Evolutionary conservation across 371 early-diverging fungal species (phyloP).

Genomic region (Syncephalis plumigaleata): DNA sequence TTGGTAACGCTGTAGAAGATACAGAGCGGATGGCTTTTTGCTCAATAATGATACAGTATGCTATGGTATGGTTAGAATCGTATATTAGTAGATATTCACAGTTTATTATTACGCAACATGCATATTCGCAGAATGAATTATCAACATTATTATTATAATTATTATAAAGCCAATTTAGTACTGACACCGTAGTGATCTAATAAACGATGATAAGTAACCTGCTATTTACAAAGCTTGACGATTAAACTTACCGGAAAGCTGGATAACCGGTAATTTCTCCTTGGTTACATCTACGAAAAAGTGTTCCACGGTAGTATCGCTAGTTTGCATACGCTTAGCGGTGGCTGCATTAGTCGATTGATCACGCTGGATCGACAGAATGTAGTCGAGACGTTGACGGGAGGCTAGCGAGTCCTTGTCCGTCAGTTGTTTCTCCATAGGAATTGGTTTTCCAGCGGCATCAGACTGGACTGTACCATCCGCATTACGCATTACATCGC

Average conservation of each 20-base stretch:
- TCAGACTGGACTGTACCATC: constrained; percentile 13
- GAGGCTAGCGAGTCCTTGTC: constrained; percentile 25
- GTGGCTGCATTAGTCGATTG: constrained; percentile 3
- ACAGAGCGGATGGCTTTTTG: too few relatives aligned
- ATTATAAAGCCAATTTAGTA: too few relatives aligned
- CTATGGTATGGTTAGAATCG: too few relatives aligned
- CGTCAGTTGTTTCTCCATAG: constrained; percentile 43
- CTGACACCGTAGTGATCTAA: constrained; percentile 25
- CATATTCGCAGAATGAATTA: too few relatives aligned
- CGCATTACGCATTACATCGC: constrained; percentile 24
- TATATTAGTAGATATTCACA: too few relatives aligned
- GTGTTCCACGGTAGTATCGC: constrained; percentile 4
- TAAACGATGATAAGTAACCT: background rate
- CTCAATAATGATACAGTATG: too few relatives aligned
- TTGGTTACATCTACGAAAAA: constrained; percentile 7
- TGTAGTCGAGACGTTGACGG: constrained; percentile 50
- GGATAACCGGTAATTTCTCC: constrained; percentile 15
- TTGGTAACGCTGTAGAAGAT: too few relatives aligned
- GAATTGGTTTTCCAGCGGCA: constrained; percentile 6
- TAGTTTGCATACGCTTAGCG: background rate
- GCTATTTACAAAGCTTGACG: background rate
- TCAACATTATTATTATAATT: too few relatives aligned
- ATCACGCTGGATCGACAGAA: constrained; percentile 24
- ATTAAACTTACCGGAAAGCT: constrained; percentile 24
- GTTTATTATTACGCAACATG: too few relatives aligned